These are phyloP conservation scores for Sporothrix globosa DNA, from an alignment of 2,329 filamentous ascomycete species.

Conservation along the genomic window DNA sequence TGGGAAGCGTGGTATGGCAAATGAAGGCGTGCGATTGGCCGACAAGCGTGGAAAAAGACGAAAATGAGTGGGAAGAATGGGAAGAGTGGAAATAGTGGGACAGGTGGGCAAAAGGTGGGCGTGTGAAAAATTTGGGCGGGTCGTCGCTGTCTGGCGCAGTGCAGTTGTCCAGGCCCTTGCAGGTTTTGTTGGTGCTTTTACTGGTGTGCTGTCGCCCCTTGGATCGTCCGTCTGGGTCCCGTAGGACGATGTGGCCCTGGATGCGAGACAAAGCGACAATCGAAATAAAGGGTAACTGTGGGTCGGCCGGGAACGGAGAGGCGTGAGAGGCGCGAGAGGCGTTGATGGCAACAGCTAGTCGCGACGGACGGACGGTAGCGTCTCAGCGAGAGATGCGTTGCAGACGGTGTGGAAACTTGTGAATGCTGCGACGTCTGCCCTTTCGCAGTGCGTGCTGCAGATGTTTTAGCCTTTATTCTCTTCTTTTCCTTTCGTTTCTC, in stretches of 20 bases:
- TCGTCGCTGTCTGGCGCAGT: slow-evolving; percentile 12
- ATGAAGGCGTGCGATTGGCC: slow-evolving; percentile 28
- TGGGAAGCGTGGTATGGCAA: slow-evolving; percentile 12
- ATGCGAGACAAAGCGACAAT: slow-evolving; percentile 20
- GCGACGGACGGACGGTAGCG: slow-evolving; percentile 30
- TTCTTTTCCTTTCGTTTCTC: background rate
- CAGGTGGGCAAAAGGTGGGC: slow-evolving; percentile 25
- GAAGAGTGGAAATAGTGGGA: slow-evolving; percentile 11
- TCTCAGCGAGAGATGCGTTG: background rate
- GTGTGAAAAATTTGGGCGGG: slow-evolving; percentile 28
- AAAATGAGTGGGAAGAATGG: background rate
- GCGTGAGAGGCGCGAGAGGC: slow-evolving; percentile 20
- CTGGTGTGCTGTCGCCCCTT: slow-evolving; percentile 10
- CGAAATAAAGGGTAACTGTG: slow-evolving; percentile 37
- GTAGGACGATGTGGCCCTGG: background rate
- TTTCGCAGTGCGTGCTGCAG: slow-evolving; percentile 26
- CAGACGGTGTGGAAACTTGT: background rate
- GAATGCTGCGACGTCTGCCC: background rate
- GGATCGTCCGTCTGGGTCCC: background rate
- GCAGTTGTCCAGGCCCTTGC: slow-evolving; percentile 19
- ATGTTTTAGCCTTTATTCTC: slow-evolving; percentile 14
- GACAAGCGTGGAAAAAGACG: slow-evolving; percentile 20
- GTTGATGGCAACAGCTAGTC: slow-evolving; percentile 27
- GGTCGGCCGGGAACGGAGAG: slow-evolving; percentile 35
- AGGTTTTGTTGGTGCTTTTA: background rate